Percentiles rank a stretch among this genome's conserved stretches.
Evolutionary conservation across 331 rosid species (phyloP).

Genomic region (Rosa hybrid): DNA sequence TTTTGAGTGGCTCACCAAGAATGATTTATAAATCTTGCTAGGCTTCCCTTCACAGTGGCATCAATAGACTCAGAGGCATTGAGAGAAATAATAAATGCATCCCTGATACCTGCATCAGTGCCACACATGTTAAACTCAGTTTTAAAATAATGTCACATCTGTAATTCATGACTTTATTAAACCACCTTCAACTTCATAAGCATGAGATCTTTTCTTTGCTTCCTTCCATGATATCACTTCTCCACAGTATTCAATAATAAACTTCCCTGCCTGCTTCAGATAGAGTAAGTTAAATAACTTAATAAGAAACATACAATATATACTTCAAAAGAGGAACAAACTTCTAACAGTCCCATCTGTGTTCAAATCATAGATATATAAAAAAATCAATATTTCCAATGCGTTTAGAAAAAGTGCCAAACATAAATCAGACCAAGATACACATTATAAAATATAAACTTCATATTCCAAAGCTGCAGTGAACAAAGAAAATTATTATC

Average conservation of each 20-base stretch:
- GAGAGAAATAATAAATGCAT: conserved; percentile 89
- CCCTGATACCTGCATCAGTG: conserved; percentile 73
- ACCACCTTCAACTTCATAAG: conserved; percentile 82
- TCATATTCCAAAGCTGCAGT: background rate
- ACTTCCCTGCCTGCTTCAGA: conserved; percentile 64
- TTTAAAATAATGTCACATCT: conserved; percentile 14
- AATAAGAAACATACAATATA: background rate
- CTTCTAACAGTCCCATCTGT: background rate
- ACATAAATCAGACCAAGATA: background rate
- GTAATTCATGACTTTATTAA: conserved; percentile 7
- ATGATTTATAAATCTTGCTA: conserved; percentile 93
- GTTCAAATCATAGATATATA: background rate
- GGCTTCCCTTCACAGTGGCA: conserved; percentile 96
- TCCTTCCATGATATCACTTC: conserved; percentile 97
- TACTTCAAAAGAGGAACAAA: background rate
- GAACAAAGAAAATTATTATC: background rate
- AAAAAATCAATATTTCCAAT: background rate
- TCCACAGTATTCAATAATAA: conserved; percentile 92
- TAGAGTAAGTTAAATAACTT: conserved; percentile 24
- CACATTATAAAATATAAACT: background rate
- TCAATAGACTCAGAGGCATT: conserved; percentile 90
- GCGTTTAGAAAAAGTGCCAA: background rate
- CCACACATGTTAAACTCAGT: conserved; percentile 23
- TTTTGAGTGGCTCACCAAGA: conserved; percentile 73
- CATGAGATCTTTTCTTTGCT: conserved; percentile 89